Base-by-base conservation (phyloP, 2,329 filamentous ascomycete species). In the Diaporthe amygdali region DNA sequence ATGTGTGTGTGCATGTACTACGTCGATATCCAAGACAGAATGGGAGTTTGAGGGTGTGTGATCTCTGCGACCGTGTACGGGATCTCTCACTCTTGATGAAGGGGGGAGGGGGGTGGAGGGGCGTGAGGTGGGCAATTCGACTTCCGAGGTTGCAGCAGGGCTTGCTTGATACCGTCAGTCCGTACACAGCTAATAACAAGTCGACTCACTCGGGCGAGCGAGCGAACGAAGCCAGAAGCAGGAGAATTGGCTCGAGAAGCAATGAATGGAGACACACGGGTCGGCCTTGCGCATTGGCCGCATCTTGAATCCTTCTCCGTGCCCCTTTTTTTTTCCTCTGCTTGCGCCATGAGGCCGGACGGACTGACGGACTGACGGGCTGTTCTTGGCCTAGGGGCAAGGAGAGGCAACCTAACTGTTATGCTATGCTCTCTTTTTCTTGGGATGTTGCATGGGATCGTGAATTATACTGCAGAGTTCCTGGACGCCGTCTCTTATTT, bases 261-360 rank as follows among this genome's bases (percentile, higher is more conserved):
- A 30, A 25, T 44, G 55, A 30, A 25, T 44, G 55, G 55, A 30
- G 55, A 32, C 10, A 32, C 41, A 44, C n/a, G 44, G 59, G 37
- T 64, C 59, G 59, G 59, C 22, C 59, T 63, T 47, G 44, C 59
- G 59, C 59, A 64, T 15, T 64, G 59, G 59, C 59, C 59, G 59
- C 59, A 64, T 22, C 30, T 64, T 27, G 59, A 49, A 64, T 64
- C 59, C 44, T 64, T 49, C 41, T 47, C 30, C 30, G 59, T 14
- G 44, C 59, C 44, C 56, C 56, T 20, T 47, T 34, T 49, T 49
- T 2, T 1, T 54, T 34, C 15, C 4, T n/a, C 9, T 10, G n/a
- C n/a, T 54, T 15, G 17, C 25, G 39, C 25, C 27, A 17, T 30
- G 27, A 34, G 41, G 39, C 56, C 10, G 22, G 59, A 22, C 17